Base-by-base conservation (phyloP, 805 yeast species). In the Kuraishia hungarica region DNA sequence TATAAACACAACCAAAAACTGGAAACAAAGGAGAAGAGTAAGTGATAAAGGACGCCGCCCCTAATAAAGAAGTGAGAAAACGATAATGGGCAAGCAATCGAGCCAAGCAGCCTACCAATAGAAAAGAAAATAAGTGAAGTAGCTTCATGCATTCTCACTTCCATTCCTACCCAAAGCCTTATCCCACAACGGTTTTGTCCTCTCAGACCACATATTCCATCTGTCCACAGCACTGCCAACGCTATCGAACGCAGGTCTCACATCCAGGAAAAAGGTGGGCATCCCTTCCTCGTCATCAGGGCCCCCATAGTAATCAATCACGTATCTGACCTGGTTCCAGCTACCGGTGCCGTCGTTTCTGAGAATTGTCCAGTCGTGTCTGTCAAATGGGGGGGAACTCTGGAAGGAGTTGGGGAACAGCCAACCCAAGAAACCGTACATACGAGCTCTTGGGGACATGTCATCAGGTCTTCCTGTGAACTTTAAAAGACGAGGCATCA, bases 351-450 rank as follows among this genome's bases (percentile, higher is more conserved):
- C 82, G 53, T 69, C 71, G 13, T 82, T 76, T 64, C 99, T 79
- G 61, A 93, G 75, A 4, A 94, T 97, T 2, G 96, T 87, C 99
- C 99, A 94, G 72, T 94, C 99, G 64, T 94, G 99, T 68, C 99
- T 83, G 70, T 94, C 99, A 65, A 94, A 94, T 6, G 99, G 99
- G 2, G 96, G 89, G 59, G 86, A 86, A 1, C 84, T 72, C 58
- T 83, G 85, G 72, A 82, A 93, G 11, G 77, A 75, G 17, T 77
- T 72, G 1, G 99, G 98, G 73, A 86, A 87, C 1, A 84, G 24
- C 60, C 80, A 78, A 13, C 93, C 85, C 60, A 94, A 68, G 54
- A 72, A 67, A 61, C 87, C 80, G 65, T 84, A 83, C 72, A 81
- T 70, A 59, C 80, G 76, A 0, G 98, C 98, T 50, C 96, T 78